Base-by-base conservation (phyloP, 1,284 basidiomycete species). In the Boletus semigastroideus region DNA sequence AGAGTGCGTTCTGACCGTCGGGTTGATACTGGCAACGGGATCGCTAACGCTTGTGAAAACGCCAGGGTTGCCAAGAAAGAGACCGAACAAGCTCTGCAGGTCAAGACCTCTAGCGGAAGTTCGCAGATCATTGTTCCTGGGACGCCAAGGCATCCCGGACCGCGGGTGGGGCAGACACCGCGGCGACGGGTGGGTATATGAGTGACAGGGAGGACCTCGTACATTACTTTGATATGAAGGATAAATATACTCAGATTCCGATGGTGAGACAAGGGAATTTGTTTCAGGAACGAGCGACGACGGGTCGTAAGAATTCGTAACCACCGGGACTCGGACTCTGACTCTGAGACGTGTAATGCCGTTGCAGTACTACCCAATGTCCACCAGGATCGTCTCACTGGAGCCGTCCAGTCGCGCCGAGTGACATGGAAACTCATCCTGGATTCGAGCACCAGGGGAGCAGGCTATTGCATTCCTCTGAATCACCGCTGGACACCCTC, bases 51-150 rank as follows among this genome's bases (percentile, higher is more conserved):
- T 56, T 20, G 54, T 48, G 46, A 36, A 27, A 51, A 49, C 48
- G 53, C 19, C 54, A 91, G 89, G 68, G 70, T 72, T 48, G 83
- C 84, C 30, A 82, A 79, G 72, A 78, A 83, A 65, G 80, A 77
- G 42, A 80, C 80, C 51, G 86, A 91, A 55, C 82, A 86, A 58
- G 84, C 79, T 17, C 67, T 86, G 52, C 78, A 79, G 1, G 75
- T 76, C 41, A 82, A 87, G 60, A 79, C 81, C 0, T 72, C 83
- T 0, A 76, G 75, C 19, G 78, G 80, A 12, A 82, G 72, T 48
- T 75, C 89, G 7, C 83, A 84, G 64, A 84, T 93, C 39, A 86
- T 89, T 46, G 84, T 92, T 3, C 83, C 88, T 28, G 87, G 87
- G 14, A 94, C 92, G 8, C 90, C 91, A 5, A 76, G 87, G 57